phyloP scores from a whole-genome alignment of 2,329 filamentous ascomycete genomes.

The Neopestalotiopsis clavispora region DNA sequence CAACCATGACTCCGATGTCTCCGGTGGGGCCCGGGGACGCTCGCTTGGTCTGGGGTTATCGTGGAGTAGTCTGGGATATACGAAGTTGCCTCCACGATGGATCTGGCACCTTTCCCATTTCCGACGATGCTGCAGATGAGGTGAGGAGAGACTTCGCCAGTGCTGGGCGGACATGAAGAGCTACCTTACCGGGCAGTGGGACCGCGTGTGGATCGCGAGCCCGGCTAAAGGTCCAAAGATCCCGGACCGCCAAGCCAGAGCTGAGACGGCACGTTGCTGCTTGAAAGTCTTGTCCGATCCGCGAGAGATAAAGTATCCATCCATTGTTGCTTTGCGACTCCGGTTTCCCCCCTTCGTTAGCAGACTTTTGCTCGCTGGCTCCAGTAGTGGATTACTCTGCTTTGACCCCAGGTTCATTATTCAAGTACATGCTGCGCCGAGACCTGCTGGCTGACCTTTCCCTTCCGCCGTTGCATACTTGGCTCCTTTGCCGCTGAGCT shows the following conservation, averaged over 20 bases:
- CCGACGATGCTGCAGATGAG: not conserved
- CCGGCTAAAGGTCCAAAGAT: constrained; percentile 2
- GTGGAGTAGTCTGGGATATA: not conserved
- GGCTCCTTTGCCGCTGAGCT: not conserved
- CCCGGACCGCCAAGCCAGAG: constrained; percentile 2
- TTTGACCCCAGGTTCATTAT: not conserved
- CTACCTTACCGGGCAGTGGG: not conserved
- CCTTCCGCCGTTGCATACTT: constrained; percentile 11
- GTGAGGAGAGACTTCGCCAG: not conserved
- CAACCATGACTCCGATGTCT: not conserved
- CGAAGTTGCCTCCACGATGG: not conserved
- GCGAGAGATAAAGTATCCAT: not conserved
- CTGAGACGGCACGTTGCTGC: not conserved
- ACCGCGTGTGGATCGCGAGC: not conserved
- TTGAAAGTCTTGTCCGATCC: constrained; percentile 1
- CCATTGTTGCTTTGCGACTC: not conserved
- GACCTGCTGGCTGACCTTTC: not conserved
- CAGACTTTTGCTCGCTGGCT: too few relatives aligned
- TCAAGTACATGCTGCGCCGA: constrained; percentile 1
- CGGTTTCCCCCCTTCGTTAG: not conserved
- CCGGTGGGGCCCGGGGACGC: not conserved
- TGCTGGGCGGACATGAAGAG: not conserved
- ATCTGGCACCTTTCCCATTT: not conserved
- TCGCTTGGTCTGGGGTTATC: not conserved
- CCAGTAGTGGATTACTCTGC: not conserved